These are phyloP conservation scores for Syncephalis fuscata DNA, from an alignment of 371 early-diverging fungal species.

Conservation along the genomic window DNA sequence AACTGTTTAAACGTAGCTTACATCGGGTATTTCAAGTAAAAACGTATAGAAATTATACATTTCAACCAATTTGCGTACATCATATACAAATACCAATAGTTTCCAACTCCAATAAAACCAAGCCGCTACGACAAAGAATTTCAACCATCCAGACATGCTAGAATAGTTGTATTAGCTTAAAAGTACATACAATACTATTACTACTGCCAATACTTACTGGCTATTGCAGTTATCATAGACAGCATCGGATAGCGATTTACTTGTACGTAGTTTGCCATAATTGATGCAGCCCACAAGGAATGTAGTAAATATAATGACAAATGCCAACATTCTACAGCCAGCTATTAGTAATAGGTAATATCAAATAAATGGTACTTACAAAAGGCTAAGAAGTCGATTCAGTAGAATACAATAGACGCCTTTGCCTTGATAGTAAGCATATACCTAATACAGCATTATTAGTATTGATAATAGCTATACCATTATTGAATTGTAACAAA, in stretches of 20 bases:
- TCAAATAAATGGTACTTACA: conserved; percentile 26
- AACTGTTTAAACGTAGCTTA: conserved; percentile 17
- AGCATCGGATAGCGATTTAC: conserved; percentile 48
- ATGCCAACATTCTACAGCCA: conserved; percentile 44
- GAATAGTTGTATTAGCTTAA: no score
- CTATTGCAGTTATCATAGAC: conserved; percentile 55
- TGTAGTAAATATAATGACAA: conserved; percentile 72
- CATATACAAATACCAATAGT: conserved; percentile 38
- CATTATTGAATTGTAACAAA: neutral
- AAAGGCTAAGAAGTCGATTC: conserved; percentile 42
- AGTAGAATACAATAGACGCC: conserved; percentile 66
- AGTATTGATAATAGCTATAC: no score
- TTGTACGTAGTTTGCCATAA: conserved; percentile 50
- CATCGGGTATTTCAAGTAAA: conserved; percentile 65
- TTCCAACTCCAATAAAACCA: conserved; percentile 59
- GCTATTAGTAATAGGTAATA: conserved; percentile 1
- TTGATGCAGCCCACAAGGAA: conserved; percentile 83
- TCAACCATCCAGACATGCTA: conserved; percentile 21
- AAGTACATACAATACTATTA: no score
- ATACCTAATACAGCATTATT: conserved; percentile 22
- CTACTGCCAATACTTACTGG: conserved; percentile 15
- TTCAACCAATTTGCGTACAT: conserved; percentile 51
- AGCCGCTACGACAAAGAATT: conserved; percentile 36
- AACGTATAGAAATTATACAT: conserved; percentile 76
- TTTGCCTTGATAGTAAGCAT: conserved; percentile 65